phyloP scores from a whole-genome alignment of 2,329 filamentous ascomycete genomes.

The Phialemoniopsis sp. region DNA sequence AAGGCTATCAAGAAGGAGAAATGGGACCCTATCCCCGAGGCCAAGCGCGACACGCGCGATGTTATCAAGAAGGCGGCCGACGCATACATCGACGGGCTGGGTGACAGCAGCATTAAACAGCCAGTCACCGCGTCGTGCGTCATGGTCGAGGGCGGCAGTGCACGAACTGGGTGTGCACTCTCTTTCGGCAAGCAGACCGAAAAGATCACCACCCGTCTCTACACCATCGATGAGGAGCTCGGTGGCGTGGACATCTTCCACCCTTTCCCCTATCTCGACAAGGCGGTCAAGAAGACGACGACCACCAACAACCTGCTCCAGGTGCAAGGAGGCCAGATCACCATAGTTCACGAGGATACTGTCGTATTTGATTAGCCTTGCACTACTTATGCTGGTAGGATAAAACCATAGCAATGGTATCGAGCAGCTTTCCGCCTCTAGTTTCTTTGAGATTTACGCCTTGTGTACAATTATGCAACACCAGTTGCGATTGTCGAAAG shows the following conservation, averaged over 20 bases:
- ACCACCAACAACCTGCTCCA: constrained; percentile 13
- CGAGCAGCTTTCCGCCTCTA: too few species aligned
- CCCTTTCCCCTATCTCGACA: constrained; percentile 16
- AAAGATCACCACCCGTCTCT: constrained; percentile 8
- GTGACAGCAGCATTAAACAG: constrained; percentile 4
- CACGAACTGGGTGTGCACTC: constrained; percentile 15
- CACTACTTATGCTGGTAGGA: too few species aligned
- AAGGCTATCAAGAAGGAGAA: constrained; percentile 6
- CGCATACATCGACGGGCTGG: constrained; percentile 10
- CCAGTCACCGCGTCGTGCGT: constrained; percentile 7
- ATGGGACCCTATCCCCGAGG: constrained; percentile 9
- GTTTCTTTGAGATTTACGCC: too few species aligned
- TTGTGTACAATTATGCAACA: too few species aligned
- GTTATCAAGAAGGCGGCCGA: constrained; percentile 8
- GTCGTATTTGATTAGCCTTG: too few species aligned
- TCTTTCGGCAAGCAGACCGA: constrained; percentile 7
- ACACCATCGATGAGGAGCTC: constrained; percentile 11
- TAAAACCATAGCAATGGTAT: too few species aligned
- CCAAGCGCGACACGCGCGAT: constrained; percentile 10
- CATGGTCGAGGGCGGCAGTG: constrained; percentile 15
- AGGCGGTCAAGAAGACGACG: constrained; percentile 11
- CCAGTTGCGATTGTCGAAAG: too few species aligned
- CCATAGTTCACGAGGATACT: constrained; percentile 16
- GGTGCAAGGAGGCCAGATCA: constrained; percentile 14
- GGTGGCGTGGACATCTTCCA: constrained; percentile 14